Percentiles rank a stretch among this genome's conserved stretches.
phyloP scores from a whole-genome alignment of 106 monocot species.

The Allium sativum region DNA sequence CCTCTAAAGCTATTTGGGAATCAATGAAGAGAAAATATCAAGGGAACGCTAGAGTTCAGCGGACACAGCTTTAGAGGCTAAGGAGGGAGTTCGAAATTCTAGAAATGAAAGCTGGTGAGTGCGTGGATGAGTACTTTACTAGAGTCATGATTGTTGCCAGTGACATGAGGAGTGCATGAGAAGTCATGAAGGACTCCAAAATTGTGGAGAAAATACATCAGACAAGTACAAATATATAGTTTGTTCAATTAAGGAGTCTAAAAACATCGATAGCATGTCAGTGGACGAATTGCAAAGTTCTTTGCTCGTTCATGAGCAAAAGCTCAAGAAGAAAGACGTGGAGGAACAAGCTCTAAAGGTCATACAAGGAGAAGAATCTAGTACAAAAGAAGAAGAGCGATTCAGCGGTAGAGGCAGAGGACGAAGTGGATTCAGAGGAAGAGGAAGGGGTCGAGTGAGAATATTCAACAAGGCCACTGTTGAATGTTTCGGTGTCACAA shows the following conservation, averaged over 20 bases:
- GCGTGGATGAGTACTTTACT: neutral
- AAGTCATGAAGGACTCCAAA: neutral
- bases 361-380: neutral
- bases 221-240: neutral
- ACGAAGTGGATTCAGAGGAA: neutral
- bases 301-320: too few species aligned
- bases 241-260: neutral
- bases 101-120: too few species aligned
- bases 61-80: too few species aligned
- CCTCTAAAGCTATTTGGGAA: neutral
- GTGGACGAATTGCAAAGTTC: too few species aligned
- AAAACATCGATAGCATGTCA: neutral
- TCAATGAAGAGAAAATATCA: too few species aligned
- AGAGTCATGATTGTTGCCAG: neutral
- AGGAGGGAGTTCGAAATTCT: too few species aligned
- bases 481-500: conserved; percentile 4
- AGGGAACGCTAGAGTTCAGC: too few species aligned
- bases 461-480: neutral
- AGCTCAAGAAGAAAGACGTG: too few species aligned
- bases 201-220: neutral
- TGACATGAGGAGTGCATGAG: neutral
- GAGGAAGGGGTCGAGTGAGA: neutral
- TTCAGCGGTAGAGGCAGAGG: neutral
- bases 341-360: neutral
- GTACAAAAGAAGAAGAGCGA: neutral